These are phyloP conservation scores for Ricinus communis DNA, from an alignment of 345 rosid genomes.

Conservation along the genomic window DNA sequence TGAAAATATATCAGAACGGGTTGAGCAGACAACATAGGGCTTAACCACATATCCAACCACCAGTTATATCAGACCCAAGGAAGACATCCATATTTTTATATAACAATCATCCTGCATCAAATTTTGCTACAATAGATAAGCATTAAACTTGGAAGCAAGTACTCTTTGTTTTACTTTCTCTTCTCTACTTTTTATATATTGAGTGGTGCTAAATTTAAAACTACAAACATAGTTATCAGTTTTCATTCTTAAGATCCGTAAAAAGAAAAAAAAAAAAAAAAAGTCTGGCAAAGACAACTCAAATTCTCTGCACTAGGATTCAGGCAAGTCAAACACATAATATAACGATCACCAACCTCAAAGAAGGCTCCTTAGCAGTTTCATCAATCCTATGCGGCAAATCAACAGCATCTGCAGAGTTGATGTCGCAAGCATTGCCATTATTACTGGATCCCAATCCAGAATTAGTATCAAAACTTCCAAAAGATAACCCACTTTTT, in stretches of 20 bases:
- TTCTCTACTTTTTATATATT: no score
- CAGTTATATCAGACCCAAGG: not conserved
- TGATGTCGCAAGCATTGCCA: constrained; percentile 32
- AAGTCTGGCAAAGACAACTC: no score
- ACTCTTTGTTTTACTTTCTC: no score
- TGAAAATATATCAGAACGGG: not conserved
- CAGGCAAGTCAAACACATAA: not conserved
- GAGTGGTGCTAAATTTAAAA: no score
- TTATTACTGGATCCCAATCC: constrained; percentile 32
- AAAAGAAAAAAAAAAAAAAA: no score
- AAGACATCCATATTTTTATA: not conserved
- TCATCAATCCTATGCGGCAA: constrained; percentile 37
- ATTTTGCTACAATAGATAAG: not conserved
- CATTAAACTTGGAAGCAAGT: no score
- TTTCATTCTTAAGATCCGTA: no score
- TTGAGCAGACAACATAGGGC: not conserved
- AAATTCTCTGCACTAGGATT: no score
- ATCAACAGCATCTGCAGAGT: constrained; percentile 38
- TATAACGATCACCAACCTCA: constrained; percentile 53
- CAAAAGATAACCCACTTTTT: constrained; percentile 76
- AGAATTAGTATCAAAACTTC: constrained; percentile 66
- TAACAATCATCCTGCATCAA: not conserved
- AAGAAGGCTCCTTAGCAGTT: constrained; percentile 45
- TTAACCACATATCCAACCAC: not conserved
- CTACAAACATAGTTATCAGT: no score